Conservation (phyloP, 2,329 filamentous ascomycete species). For the Colletotrichum lindemuthianum region DNA sequence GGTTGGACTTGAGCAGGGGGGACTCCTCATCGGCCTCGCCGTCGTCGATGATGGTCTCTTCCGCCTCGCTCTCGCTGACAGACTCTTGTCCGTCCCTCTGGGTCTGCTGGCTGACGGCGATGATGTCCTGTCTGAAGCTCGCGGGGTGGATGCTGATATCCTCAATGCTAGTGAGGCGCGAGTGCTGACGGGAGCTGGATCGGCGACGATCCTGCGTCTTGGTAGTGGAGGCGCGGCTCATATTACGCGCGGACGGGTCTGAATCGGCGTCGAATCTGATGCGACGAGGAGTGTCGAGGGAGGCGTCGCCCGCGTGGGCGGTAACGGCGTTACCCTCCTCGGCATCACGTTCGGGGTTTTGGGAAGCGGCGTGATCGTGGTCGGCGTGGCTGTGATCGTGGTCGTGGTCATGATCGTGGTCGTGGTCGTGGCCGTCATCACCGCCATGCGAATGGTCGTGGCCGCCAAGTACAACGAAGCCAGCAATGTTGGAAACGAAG, state of each 20-base stretch:
- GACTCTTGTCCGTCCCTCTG: conserved; percentile 56
- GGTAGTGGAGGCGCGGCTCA: conserved; percentile 44
- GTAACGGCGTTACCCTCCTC: conserved; percentile 61
- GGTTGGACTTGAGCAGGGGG: conserved; percentile 56
- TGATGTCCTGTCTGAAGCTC: conserved; percentile 91
- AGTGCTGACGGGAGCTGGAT: conserved; percentile 60
- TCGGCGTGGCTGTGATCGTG: conserved; percentile 51
- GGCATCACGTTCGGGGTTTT: conserved; percentile 52
- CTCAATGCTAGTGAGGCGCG: conserved; percentile 71
- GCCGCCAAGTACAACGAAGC: conserved; percentile 91
- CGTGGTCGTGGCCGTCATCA: conserved; percentile 63
- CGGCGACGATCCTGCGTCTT: conserved; percentile 56
- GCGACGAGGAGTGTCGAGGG: conserved; percentile 49
- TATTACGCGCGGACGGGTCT: conserved; percentile 37
- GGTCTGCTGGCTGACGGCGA: conserved; percentile 75
- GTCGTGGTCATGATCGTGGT: conserved; percentile 49
- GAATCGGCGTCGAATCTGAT: conserved; percentile 52
- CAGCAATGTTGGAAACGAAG: conserved; percentile 86
- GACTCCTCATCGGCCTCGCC: conserved; percentile 55
- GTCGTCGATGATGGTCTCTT: conserved; percentile 57
- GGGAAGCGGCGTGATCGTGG: conserved; percentile 43
- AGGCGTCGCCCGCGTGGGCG: conserved; percentile 60
- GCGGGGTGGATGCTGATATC: conserved; percentile 89
- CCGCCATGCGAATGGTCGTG: conserved; percentile 85
- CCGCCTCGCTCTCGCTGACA: conserved; percentile 63